Evolutionary conservation across 441 rosid genomes (phyloP).

Genomic region (Adansonia gregorii): DNA sequence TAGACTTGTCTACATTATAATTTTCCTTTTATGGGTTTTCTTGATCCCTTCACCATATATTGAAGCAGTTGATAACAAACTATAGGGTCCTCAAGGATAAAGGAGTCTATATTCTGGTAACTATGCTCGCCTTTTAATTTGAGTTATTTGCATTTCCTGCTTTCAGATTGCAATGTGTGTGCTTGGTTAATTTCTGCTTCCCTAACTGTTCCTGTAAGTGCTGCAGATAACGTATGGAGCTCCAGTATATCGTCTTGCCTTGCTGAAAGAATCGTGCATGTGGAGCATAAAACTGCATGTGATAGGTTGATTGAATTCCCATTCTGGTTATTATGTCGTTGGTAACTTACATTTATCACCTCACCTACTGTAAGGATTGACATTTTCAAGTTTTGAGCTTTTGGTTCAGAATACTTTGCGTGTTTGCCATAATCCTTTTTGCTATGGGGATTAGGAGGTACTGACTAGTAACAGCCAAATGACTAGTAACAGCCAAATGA

Average conservation of each 20-base stretch:
- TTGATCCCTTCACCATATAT: slow-evolving; percentile 76
- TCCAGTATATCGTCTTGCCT: slow-evolving; percentile 62
- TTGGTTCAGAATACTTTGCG: neutral
- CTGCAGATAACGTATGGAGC: slow-evolving; percentile 87
- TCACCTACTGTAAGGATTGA: neutral
- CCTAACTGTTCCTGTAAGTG: slow-evolving; percentile 25
- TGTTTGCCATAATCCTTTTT: neutral
- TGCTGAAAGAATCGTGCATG: slow-evolving; percentile 53
- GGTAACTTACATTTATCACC: neutral
- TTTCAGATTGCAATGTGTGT: neutral
- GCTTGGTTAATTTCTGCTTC: slow-evolving; percentile 16
- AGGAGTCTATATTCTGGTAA: slow-evolving; percentile 87
- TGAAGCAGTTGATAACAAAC: slow-evolving; percentile 88
- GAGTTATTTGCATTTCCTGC: neutral
- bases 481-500: neutral
- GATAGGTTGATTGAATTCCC: slow-evolving; percentile 52
- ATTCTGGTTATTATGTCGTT: slow-evolving; percentile 8
- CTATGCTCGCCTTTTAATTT: neutral
- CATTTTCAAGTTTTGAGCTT: neutral
- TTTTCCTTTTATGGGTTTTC: slow-evolving; percentile 46
- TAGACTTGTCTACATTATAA: slow-evolving; percentile 29
- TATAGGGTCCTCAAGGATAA: slow-evolving; percentile 94
- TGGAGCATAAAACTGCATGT: slow-evolving; percentile 81
- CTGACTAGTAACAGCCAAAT: neutral
- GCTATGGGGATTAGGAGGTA: neutral